Conservation (phyloP, 2,329 filamentous ascomycete species). For the Colletotrichum sp. region DNA sequence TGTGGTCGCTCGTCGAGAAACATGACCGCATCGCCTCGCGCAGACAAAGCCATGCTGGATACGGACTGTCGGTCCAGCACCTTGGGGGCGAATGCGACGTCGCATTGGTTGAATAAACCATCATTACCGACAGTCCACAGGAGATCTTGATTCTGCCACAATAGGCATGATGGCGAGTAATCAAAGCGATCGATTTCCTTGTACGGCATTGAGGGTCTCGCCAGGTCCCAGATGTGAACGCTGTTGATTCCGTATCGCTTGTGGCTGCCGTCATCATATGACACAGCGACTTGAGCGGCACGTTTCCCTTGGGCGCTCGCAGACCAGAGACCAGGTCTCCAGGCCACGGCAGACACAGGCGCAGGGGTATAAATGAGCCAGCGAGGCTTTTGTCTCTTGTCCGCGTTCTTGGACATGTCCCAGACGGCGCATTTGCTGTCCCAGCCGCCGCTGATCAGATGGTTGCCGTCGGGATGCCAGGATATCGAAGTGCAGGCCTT, state of each 20-base stretch:
- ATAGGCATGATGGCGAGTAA: conserved; percentile 58
- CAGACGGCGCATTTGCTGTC: conserved; percentile 69
- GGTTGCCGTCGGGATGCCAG: conserved; percentile 73
- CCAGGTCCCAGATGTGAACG: conserved; percentile 74
- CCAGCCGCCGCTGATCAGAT: conserved; percentile 66
- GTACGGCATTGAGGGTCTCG: conserved; percentile 69
- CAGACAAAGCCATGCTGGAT: conserved; percentile 65
- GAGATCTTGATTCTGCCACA: conserved; percentile 70
- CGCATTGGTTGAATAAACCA: conserved; percentile 67
- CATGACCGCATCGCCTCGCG: conserved; percentile 64
- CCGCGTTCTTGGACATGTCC: conserved; percentile 64
- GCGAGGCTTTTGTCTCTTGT: conserved; percentile 69
- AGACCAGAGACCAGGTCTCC: conserved; percentile 71
- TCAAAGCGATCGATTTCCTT: conserved; percentile 69
- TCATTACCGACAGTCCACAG: conserved; percentile 71
- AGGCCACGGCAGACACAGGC: conserved; percentile 62
- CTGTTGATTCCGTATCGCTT: conserved; percentile 60
- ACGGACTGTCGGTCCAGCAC: conserved; percentile 67
- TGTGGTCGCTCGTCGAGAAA: conserved; percentile 64
- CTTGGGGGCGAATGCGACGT: conserved; percentile 67
- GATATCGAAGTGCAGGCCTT: conserved; percentile 64
- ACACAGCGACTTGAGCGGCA: conserved; percentile 65
- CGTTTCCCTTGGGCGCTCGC: conserved; percentile 64
- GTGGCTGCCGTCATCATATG: conserved; percentile 62
- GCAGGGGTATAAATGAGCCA: conserved; percentile 66